phyloP scores from a whole-genome alignment of 2,329 filamentous ascomycete species.

The Fusarium sp. region DNA sequence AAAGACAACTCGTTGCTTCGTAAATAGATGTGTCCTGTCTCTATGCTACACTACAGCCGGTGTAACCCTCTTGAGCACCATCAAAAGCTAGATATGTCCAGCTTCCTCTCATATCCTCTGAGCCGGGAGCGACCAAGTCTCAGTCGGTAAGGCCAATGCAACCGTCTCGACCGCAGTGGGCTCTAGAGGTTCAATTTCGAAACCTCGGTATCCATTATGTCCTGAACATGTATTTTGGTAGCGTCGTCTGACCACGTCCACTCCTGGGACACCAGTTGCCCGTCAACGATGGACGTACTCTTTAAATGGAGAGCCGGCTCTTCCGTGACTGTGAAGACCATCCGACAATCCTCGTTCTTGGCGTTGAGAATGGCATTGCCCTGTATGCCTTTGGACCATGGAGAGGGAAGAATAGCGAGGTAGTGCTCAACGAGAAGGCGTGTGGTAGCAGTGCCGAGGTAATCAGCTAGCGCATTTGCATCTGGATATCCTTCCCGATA shows the following conservation, averaged over 20 bases:
- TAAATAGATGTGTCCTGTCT: not conserved
- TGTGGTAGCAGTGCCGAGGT: conserved; percentile 55
- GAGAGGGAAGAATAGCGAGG: conserved; percentile 38
- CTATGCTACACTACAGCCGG: not conserved
- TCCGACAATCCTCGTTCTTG: conserved; percentile 42
- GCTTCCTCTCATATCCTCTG: not conserved
- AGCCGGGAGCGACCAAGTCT: not conserved
- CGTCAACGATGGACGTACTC: conserved; percentile 28
- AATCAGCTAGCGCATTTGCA: conserved; percentile 56
- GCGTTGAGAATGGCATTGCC: conserved; percentile 47
- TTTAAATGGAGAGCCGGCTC: conserved; percentile 35
- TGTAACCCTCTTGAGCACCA: not conserved
- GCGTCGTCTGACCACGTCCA: conserved; percentile 46
- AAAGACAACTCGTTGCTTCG: not conserved
- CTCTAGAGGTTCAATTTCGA: conserved; percentile 31
- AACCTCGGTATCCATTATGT: conserved; percentile 35
- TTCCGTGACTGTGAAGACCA: conserved; percentile 47
- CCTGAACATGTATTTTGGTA: conserved; percentile 29
- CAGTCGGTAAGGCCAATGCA: not conserved
- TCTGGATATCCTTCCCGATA: conserved; percentile 57
- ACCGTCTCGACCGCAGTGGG: no score
- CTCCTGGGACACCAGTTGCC: conserved; percentile 22
- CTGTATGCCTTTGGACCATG: conserved; percentile 46
- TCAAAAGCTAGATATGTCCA: not conserved
- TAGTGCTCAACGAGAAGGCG: conserved; percentile 53